A percentile compares a stretch with the other conserved stretches of the same genome.
phyloP scores from a whole-genome alignment of 2,329 filamentous ascomycete species.

The Ampelomyces quisqualis region DNA sequence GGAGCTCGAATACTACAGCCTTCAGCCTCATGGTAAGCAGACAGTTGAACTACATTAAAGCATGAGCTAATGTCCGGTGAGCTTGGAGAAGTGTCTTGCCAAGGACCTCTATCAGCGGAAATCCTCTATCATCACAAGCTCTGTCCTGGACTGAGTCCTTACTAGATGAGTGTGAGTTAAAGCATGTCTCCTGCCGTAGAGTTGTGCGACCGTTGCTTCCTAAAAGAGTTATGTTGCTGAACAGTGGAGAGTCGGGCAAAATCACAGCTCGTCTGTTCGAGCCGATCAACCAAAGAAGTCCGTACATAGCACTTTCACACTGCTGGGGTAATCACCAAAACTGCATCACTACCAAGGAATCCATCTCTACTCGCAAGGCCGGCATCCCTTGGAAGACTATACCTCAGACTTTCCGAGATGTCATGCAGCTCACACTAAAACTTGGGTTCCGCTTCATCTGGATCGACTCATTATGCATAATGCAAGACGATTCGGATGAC shows the following conservation, averaged over 20 bases:
- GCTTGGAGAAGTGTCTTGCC: constrained; percentile 18
- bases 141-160: constrained; percentile 10
- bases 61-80: constrained; percentile 1
- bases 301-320: constrained; percentile 12
- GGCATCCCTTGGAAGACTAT: constrained; percentile 6
- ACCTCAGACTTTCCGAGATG: constrained; percentile 9
- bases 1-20: constrained; percentile 19
- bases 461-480: constrained; percentile 25
- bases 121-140: constrained; percentile 10
- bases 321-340: constrained; percentile 11
- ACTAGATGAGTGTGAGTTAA: constrained; percentile 7
- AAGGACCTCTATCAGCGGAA: constrained; percentile 11
- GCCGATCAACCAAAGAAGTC: constrained; percentile 1
- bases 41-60: neutral
- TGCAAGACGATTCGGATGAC: constrained; percentile 15
- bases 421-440: constrained; percentile 7
- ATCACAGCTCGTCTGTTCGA: constrained; percentile 7
- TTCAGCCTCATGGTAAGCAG: constrained; percentile 10
- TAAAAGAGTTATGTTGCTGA: constrained; percentile 13
- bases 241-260: neutral
- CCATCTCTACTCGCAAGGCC: constrained; percentile 1
- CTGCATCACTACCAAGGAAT: constrained; percentile 2
- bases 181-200: constrained; percentile 11
- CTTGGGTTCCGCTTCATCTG: constrained; percentile 25
- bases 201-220: constrained; percentile 6